Evolutionary conservation across 225 moss, liverwort and hornwort genomes (phyloP).

Genomic region (Polytrichum formosum): DNA sequence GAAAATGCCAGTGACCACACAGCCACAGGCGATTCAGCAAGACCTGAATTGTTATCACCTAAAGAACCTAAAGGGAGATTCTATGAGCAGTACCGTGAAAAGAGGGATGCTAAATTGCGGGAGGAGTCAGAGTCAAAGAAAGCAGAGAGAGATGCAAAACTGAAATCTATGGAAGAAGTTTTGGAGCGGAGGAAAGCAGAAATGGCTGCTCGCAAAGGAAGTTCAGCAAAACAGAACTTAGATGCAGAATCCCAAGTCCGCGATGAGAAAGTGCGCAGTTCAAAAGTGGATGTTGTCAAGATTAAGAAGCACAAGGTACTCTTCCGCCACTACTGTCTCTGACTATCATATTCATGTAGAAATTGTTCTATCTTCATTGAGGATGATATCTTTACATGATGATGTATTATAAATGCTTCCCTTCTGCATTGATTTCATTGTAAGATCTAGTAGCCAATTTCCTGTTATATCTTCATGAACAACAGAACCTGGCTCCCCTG

Average conservation of each 20-base stretch:
- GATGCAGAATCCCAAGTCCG: slow-evolving; percentile 73
- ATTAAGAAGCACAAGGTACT: slow-evolving; percentile 77
- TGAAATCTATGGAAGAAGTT: slow-evolving; percentile 95
- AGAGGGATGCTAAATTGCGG: slow-evolving; percentile 87
- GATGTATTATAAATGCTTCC: no score
- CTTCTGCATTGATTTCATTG: no score
- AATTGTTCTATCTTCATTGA: no score
- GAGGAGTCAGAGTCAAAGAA: slow-evolving; percentile 86
- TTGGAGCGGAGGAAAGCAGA: slow-evolving; percentile 89
- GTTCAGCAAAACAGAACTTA: slow-evolving; percentile 52
- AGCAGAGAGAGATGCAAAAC: slow-evolving; percentile 84
- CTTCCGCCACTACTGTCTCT: no score
- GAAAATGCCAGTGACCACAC: slow-evolving; percentile 50
- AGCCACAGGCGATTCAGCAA: slow-evolving; percentile 40
- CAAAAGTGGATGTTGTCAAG: slow-evolving; percentile 53
- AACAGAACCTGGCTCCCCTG: no score
- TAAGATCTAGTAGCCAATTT: no score
- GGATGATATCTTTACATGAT: no score
- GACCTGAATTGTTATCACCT: slow-evolving; percentile 40
- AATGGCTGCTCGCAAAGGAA: slow-evolving; percentile 76
- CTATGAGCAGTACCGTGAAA: slow-evolving; percentile 88
- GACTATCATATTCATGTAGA: no score
- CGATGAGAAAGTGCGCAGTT: slow-evolving; percentile 65
- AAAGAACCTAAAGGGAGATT: slow-evolving; percentile 87
- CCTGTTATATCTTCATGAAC: no score